phyloP scores from a whole-genome alignment of 331 rosid genomes.

The Quercus tomentella region DNA sequence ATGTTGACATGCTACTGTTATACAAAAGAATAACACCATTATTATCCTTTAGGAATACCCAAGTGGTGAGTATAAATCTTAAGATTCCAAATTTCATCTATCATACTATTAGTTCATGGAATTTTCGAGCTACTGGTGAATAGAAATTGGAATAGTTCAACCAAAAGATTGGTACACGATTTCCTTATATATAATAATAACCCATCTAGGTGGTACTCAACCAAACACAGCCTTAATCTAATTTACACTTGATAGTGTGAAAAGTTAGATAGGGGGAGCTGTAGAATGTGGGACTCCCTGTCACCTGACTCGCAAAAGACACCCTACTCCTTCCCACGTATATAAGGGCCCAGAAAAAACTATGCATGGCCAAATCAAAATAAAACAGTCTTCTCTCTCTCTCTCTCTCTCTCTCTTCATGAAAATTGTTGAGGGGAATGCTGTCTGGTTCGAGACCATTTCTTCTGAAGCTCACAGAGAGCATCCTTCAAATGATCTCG shows the following conservation, averaged over 20 bases:
- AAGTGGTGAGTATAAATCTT: no score
- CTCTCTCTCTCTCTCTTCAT: slow-evolving; percentile 6
- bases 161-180: no score
- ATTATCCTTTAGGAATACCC: no score
- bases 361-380: slow-evolving; percentile 72
- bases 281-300: slow-evolving; percentile 40
- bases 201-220: not conserved
- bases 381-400: slow-evolving; percentile 21
- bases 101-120: no score
- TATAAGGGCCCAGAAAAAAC: slow-evolving; percentile 60
- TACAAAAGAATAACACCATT: no score
- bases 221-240: not conserved
- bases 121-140: no score
- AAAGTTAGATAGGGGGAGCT: slow-evolving; percentile 47
- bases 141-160: no score
- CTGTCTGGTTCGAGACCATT: slow-evolving; percentile 92
- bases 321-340: slow-evolving; percentile 47
- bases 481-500: slow-evolving; percentile 52
- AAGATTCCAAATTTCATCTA: no score
- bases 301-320: slow-evolving; percentile 26
- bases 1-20: no score
- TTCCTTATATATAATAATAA: no score
- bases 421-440: slow-evolving; percentile 78
- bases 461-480: slow-evolving; percentile 7
- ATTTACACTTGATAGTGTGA: slow-evolving; percentile 25